Conservation (phyloP, 768 basidiomycete genomes). For the Russula griseocarnosa region DNA sequence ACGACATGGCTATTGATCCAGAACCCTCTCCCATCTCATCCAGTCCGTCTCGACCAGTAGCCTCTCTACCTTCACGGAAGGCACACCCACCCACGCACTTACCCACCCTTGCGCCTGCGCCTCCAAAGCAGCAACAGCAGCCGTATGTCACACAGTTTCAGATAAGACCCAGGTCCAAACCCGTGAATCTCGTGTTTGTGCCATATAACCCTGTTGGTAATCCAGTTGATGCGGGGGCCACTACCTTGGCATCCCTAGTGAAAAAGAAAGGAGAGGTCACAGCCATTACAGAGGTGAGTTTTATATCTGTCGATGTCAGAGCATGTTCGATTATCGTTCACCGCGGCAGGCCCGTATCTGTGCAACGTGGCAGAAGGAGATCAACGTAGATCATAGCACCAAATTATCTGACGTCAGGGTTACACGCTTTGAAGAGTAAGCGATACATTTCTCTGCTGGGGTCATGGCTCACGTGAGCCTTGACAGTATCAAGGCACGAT, state of each 20-base stretch:
- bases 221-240: not conserved
- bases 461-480: not conserved
- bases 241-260: conserved; percentile 1
- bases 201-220: not conserved
- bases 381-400: conserved; percentile 7
- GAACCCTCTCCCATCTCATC: conserved; percentile 17
- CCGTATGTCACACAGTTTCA: conserved; percentile 16
- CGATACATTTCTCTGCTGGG: not conserved
- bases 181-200: conserved; percentile 17
- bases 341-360: conserved; percentile 16
- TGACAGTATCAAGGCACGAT: conserved; percentile 15
- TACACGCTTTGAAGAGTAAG: conserved; percentile 23
- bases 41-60: conserved; percentile 6
- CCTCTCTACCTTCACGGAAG: conserved; percentile 3
- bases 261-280: not conserved
- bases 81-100: conserved; percentile 11
- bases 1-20: conserved; percentile 18
- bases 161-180: conserved; percentile 5
- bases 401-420: conserved; percentile 11
- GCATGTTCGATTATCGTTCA: not conserved
- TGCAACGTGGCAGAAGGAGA: conserved; percentile 9
- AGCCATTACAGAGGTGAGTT: conserved; percentile 7
- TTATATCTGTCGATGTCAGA: not conserved
- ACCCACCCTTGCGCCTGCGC: conserved; percentile 26
- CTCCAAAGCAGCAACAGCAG: conserved; percentile 16